Base-by-base conservation (phyloP, 441 rosid genomes). In the Biscutella laevigata region DNA sequence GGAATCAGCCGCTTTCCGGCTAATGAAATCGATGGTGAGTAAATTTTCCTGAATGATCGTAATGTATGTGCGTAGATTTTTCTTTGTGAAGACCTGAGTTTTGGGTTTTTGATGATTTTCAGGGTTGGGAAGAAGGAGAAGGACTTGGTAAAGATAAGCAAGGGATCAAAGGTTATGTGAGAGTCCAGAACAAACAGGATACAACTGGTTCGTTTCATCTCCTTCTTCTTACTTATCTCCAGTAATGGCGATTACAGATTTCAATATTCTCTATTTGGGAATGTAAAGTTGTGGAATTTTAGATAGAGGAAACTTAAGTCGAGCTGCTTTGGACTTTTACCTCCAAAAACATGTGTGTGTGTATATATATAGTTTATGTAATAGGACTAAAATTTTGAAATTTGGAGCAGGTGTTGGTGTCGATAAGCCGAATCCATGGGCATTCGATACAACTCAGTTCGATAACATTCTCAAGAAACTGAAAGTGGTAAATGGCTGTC, bases 81-180 rank as follows among this genome's bases (percentile, higher is more conserved):
- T n/a, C n/a, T 61, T 17, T 11, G 3, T 4, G 14, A 21, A 8
- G 27, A 32, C 37, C 40, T 48, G 42, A 13, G n/a, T 29, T 29
- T 13, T n/a, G 27, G 56, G 34, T n/a, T n/a, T 38, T 46, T 51
- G 46, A 2, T 36, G 48, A 25, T 12, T 27, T 22, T 26, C 29
- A 88, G 99, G 99, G 99, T 17, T 88, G 97, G 97, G 99, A 94
- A 65, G 99, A 94, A 80, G 96, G 99, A 66, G 95, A 94, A 78
- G 97, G 99, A 57, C 81, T 94, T 1, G 97, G 99, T 45, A 94
- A 84, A 69, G 97, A 92, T 52, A 92, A 86, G 73, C 99, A 92
- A 74, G 95, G 96, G 51, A 88, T 94, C 70, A 94, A 88, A 62
- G 90, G 95, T 38, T 53, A 88, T 35, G 84, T 92, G 32, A 76